These are phyloP conservation scores for Xylaria sp. DNA, from an alignment of 2,329 filamentous ascomycete genomes.

Conservation along the genomic window DNA sequence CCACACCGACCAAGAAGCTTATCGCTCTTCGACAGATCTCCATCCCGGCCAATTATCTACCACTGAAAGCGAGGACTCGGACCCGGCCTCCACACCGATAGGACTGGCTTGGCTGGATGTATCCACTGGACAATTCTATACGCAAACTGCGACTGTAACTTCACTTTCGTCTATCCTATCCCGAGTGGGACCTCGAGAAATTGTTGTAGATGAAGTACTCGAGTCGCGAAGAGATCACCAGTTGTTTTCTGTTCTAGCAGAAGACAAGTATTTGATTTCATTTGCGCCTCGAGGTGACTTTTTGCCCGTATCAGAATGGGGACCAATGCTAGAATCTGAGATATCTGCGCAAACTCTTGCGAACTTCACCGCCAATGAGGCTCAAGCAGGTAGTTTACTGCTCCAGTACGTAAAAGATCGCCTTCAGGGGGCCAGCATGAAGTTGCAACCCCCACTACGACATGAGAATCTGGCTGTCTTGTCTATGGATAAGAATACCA, in stretches of 20 bases:
- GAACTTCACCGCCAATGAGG: slow-evolving; percentile 74
- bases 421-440: slow-evolving; percentile 80
- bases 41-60: not conserved
- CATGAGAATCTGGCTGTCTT: slow-evolving; percentile 81
- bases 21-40: slow-evolving; percentile 38
- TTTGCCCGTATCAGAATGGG: slow-evolving; percentile 72
- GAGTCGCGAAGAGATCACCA: slow-evolving; percentile 67
- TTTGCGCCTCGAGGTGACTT: slow-evolving; percentile 67
- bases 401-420: slow-evolving; percentile 85
- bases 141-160: slow-evolving; percentile 76
- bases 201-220: slow-evolving; percentile 77
- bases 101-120: slow-evolving; percentile 95
- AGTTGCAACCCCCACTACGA: slow-evolving; percentile 83
- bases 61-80: slow-evolving; percentile 7
- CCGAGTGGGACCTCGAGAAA: slow-evolving; percentile 83
- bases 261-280: slow-evolving; percentile 80
- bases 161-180: slow-evolving; percentile 83
- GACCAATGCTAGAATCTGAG: slow-evolving; percentile 78
- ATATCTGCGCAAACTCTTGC: slow-evolving; percentile 63
- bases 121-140: slow-evolving; percentile 94
- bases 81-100: slow-evolving; percentile 44
- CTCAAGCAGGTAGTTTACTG: slow-evolving; percentile 81
- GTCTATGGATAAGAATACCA: slow-evolving; percentile 90
- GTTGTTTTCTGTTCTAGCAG: slow-evolving; percentile 74
- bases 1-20: slow-evolving; percentile 58